Evolutionary conservation across 1,139 yeast species (phyloP).

Genomic region (Pneumocystis canis): DNA sequence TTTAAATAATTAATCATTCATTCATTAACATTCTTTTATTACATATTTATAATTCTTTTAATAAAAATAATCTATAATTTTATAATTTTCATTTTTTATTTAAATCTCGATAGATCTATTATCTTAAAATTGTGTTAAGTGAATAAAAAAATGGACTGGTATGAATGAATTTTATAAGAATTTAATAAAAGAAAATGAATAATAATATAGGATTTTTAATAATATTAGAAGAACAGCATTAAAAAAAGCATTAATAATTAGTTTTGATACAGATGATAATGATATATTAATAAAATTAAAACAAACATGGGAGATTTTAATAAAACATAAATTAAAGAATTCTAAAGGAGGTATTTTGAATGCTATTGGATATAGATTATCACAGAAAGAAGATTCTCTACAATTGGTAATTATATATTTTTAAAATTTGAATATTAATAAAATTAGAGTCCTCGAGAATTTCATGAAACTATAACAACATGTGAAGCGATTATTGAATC

Average conservation of each 20-base stretch:
- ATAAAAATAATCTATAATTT: not conserved
- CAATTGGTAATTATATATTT: not conserved
- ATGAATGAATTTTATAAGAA: not conserved
- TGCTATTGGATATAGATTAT: not conserved
- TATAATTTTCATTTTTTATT: not conserved
- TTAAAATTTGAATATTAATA: not conserved
- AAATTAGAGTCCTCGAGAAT: not conserved
- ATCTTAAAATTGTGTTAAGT: too few species aligned
- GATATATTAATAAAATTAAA: not conserved
- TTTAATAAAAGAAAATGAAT: not conserved
- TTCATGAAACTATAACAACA: not conserved
- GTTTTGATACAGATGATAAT: not conserved
- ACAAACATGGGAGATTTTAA: not conserved
- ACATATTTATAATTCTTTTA: not conserved
- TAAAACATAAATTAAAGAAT: not conserved
- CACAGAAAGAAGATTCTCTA: not conserved
- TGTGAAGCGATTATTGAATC: not conserved
- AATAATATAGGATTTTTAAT: not conserved
- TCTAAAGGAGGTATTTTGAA: not conserved
- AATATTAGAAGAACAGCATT: not conserved
- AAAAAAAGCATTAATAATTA: not conserved
- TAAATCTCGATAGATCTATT: too few species aligned
- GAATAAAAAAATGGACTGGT: not conserved
- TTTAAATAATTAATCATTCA: too few species aligned
- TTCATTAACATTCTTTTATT: not conserved